Percentiles rank a stretch among this genome's conserved stretches.
Conservation (phyloP, 495 filamentous ascomycete species). For the Penicillium coprophilum region DNA sequence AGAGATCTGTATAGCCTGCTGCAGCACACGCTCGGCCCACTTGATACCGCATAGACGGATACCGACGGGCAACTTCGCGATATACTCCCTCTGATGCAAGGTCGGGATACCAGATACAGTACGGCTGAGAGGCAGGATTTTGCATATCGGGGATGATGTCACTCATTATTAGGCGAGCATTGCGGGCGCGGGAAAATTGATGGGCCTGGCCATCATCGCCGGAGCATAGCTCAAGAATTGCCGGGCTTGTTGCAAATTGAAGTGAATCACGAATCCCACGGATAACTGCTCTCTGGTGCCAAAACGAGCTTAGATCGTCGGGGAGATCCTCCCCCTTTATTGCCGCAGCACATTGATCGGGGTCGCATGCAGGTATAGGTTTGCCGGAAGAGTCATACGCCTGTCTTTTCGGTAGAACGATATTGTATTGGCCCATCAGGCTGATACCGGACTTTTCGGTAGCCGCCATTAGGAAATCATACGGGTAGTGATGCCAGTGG, state of each 20-base stretch:
- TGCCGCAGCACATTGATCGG: slow-evolving; percentile 15
- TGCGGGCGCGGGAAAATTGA: slow-evolving; percentile 23
- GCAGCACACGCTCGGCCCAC: slow-evolving; percentile 31
- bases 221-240: slow-evolving; percentile 21
- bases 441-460: slow-evolving; percentile 12
- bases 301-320: slow-evolving; percentile 15
- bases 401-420: slow-evolving; percentile 22
- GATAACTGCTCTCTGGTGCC: slow-evolving; percentile 19
- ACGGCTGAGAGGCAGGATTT: slow-evolving; percentile 32
- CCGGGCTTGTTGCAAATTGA: slow-evolving; percentile 21
- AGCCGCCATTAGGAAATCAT: slow-evolving; percentile 19
- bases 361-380: slow-evolving; percentile 11
- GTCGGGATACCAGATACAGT: slow-evolving; percentile 47
- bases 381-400: slow-evolving; percentile 17
- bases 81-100: slow-evolving; percentile 37
- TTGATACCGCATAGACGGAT: slow-evolving; percentile 23
- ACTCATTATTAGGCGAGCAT: slow-evolving; percentile 44
- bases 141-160: slow-evolving; percentile 34
- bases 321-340: slow-evolving; percentile 19
- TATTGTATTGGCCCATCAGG: slow-evolving; percentile 21
- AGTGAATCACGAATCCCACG: slow-evolving; percentile 21
- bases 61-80: slow-evolving; percentile 22
- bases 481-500: slow-evolving; percentile 11
- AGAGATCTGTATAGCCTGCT: slow-evolving; percentile 29
- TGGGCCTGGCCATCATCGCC: slow-evolving; percentile 16